These are phyloP conservation scores for Forsythia suspensa DNA, from an alignment of 257 asterid species.

Conservation along the genomic window DNA sequence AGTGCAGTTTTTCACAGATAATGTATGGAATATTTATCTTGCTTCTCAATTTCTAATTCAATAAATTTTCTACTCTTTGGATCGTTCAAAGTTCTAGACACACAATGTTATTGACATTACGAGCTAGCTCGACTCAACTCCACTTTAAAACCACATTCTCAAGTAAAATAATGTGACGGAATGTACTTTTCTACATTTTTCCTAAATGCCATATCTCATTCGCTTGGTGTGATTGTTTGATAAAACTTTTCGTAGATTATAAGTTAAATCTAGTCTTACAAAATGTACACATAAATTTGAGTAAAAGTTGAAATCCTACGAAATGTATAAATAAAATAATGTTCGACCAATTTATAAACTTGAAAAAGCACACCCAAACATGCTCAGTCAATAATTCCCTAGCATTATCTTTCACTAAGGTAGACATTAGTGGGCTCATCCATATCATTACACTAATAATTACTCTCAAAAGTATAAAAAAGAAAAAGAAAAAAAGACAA, in stretches of 20 bases:
- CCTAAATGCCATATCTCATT: conserved; percentile 18
- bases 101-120: neutral
- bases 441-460: conserved; percentile 22
- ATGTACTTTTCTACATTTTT: conserved; percentile 9
- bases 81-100: neutral
- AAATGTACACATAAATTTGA: no score
- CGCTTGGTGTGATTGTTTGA: neutral
- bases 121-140: neutral
- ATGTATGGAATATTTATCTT: no score
- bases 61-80: neutral
- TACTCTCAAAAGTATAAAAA: neutral
- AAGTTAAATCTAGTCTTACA: no score
- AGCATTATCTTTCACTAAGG: conserved; percentile 8
- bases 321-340: no score
- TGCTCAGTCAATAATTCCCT: neutral
- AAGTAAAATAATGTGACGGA: conserved; percentile 7
- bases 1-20: no score
- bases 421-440: conserved; percentile 15
- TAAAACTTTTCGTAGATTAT: no score
- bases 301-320: no score
- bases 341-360: no score
- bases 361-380: no score
- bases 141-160: neutral
- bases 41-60: neutral
- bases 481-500: neutral